A percentile compares a stretch with the other conserved stretches of the same genome.
These are phyloP conservation scores for Cutaneotrichosporon dermatis DNA, from an alignment of 1,284 basidiomycete genomes.

Conservation along the genomic window DNA sequence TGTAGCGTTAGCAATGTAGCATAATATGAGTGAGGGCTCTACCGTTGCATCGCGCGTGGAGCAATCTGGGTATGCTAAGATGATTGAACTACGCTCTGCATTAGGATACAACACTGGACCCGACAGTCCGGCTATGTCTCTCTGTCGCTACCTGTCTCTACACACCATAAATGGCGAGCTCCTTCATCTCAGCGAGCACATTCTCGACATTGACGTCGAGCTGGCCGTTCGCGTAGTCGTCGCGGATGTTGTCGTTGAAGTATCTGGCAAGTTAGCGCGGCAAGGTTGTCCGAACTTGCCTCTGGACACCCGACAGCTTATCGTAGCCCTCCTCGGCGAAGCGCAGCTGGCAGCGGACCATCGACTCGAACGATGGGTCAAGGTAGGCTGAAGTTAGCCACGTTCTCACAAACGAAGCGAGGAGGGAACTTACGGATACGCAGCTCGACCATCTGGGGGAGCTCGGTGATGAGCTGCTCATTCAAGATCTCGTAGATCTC, in stretches of 20 bases:
- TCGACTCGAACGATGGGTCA: constrained; percentile 97
- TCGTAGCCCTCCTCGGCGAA: constrained; percentile 98
- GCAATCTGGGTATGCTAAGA: too few relatives aligned
- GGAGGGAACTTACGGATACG: too few relatives aligned
- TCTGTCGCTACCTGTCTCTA: constrained; percentile 9
- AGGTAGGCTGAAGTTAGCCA: constrained; percentile 62
- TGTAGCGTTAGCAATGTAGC: too few relatives aligned
- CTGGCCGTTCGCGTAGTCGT: constrained; percentile 95
- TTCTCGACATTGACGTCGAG: constrained; percentile 93
- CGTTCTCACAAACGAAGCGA: too few relatives aligned
- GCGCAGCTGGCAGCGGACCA: constrained; percentile 95
- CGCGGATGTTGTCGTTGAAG: constrained; percentile 81
- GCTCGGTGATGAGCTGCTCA: constrained; percentile 81
- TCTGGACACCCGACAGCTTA: constrained; percentile 91
- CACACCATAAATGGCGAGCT: constrained; percentile 76
- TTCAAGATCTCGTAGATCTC: constrained; percentile 92
- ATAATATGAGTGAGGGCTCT: too few relatives aligned
- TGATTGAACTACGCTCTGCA: too few relatives aligned
- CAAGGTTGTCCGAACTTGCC: too few relatives aligned
- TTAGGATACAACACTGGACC: constrained; percentile 2
- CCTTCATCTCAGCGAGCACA: constrained; percentile 92
- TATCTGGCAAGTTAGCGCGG: constrained; percentile 53
- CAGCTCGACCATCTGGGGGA: constrained; percentile 88
- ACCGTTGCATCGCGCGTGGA: too few relatives aligned
- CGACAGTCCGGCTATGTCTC: not conserved